These are phyloP conservation scores for Glaciozyma antarctica DNA, from an alignment of 768 basidiomycete genomes.

Conservation along the genomic window DNA sequence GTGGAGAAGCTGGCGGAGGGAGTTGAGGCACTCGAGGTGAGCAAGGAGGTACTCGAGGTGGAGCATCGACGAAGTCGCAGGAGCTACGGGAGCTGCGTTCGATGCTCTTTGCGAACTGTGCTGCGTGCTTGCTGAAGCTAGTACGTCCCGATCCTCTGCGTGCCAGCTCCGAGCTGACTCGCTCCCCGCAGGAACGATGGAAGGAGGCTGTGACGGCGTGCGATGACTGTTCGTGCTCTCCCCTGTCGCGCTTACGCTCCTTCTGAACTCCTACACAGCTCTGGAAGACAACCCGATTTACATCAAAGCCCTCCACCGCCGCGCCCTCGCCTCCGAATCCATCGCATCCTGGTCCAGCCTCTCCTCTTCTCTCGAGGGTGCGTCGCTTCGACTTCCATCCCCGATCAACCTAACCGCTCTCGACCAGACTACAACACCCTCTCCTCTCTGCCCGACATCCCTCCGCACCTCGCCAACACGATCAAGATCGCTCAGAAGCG, in stretches of 20 bases:
- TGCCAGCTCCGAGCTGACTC: not conserved
- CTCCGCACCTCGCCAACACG: conserved; percentile 48
- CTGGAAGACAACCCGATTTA: conserved; percentile 77
- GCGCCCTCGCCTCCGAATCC: conserved; percentile 75
- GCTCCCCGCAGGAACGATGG: conserved; percentile 24
- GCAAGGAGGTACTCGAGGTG: conserved; percentile 6
- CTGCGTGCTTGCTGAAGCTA: conserved; percentile 30
- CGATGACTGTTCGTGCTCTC: conserved; percentile 51
- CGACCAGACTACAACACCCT: conserved; percentile 65
- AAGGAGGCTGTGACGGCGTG: conserved; percentile 72
- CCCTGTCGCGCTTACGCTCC: not conserved
- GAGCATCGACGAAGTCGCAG: conserved; percentile 13
- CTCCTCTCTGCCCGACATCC: conserved; percentile 53
- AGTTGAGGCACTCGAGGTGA: not conserved
- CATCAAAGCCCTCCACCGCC: conserved; percentile 74
- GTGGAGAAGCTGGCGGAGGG: not conserved
- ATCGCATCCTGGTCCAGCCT: conserved; percentile 76
- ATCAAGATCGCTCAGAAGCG: conserved; percentile 47
- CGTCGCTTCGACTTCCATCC: conserved; percentile 5
- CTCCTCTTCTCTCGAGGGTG: conserved; percentile 74
- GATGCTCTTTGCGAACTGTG: conserved; percentile 29
- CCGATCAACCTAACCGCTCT: not conserved
- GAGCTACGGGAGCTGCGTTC: conserved; percentile 24
- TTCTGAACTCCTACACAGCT: conserved; percentile 46
- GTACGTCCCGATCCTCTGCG: conserved; percentile 12